phyloP scores from a whole-genome alignment of 495 filamentous ascomycete species.

The Penicillium maclennaniae region DNA sequence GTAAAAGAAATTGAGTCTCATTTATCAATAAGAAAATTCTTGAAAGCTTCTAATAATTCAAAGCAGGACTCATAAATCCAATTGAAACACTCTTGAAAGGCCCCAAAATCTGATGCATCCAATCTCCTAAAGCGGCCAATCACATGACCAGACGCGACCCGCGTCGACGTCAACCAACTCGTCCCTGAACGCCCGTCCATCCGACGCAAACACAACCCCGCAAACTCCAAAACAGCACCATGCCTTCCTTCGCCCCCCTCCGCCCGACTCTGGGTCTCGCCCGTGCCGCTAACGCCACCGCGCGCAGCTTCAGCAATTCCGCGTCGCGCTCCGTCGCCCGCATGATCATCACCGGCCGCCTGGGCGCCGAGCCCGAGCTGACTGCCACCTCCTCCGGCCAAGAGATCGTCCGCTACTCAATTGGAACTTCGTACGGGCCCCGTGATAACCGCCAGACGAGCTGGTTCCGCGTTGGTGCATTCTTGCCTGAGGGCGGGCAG shows the following conservation, averaged over 20 bases:
- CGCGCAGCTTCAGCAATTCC: constrained; percentile 58
- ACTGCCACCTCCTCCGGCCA: constrained; percentile 58
- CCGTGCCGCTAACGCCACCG: constrained; percentile 33
- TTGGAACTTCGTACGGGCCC: constrained; percentile 57
- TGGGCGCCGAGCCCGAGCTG: constrained; percentile 67
- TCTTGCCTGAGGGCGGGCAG: constrained; percentile 54
- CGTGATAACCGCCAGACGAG: constrained; percentile 62
- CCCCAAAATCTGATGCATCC: background rate
- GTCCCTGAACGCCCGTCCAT: constrained; percentile 34
- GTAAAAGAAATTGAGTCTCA: too few species aligned
- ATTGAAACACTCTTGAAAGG: background rate
- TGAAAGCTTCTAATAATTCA: too few species aligned
- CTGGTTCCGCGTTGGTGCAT: constrained; percentile 72
- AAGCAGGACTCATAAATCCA: too few species aligned
- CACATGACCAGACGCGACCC: constrained; percentile 1
- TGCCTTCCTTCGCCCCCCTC: constrained; percentile 49
- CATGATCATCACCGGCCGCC: constrained; percentile 72
- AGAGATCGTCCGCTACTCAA: constrained; percentile 63
- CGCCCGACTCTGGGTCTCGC: constrained; percentile 34
- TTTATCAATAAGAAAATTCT: too few species aligned
- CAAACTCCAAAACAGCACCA: constrained; percentile 28
- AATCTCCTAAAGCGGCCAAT: background rate
- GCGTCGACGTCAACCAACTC: constrained; percentile 1
- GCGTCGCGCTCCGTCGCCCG: constrained; percentile 45
- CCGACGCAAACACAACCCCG: constrained; percentile 28